These are phyloP conservation scores for Spergularia bocconei DNA, from an alignment of 148 eudicot species.

Conservation along the genomic window DNA sequence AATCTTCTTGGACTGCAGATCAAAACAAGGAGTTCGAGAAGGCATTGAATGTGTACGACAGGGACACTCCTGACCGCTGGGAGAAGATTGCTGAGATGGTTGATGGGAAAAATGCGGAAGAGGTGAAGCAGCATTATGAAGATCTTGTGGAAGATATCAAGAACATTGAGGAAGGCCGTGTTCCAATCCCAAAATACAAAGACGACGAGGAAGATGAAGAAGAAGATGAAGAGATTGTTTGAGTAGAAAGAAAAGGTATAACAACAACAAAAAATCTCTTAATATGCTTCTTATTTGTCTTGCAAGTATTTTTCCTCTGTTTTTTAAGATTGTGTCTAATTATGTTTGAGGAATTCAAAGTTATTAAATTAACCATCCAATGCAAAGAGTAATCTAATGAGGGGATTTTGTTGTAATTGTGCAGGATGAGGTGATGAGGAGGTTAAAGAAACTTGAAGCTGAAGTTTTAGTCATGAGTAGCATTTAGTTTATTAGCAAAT, in stretches of 20 bases:
- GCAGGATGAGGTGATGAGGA: too few relatives aligned
- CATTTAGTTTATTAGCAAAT: too few relatives aligned
- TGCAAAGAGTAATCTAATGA: too few relatives aligned
- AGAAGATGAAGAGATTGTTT: neutral
- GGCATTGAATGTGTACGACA: slow-evolving; percentile 35
- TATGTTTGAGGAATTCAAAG: too few relatives aligned
- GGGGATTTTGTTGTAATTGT: too few relatives aligned
- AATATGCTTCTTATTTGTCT: neutral
- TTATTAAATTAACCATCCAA: too few relatives aligned
- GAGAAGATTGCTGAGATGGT: slow-evolving; percentile 39
- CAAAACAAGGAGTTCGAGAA: slow-evolving; percentile 43
- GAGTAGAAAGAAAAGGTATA: neutral
- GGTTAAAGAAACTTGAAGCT: too few relatives aligned
- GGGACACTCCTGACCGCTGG: slow-evolving; percentile 44
- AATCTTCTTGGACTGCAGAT: slow-evolving; percentile 33
- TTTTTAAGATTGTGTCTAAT: too few relatives aligned
- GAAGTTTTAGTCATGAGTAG: too few relatives aligned
- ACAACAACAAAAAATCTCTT: neutral
- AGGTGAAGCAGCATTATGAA: slow-evolving; percentile 37
- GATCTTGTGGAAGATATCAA: slow-evolving; percentile 36
- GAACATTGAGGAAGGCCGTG: slow-evolving; percentile 35
- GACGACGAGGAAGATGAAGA: neutral
- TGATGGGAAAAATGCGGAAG: slow-evolving; percentile 37
- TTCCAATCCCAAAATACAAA: slow-evolving; percentile 36
- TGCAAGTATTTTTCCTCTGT: too few relatives aligned